Base-by-base conservation (phyloP, 352 stramenopile species). In the Paralagenidium karlingii region DNA sequence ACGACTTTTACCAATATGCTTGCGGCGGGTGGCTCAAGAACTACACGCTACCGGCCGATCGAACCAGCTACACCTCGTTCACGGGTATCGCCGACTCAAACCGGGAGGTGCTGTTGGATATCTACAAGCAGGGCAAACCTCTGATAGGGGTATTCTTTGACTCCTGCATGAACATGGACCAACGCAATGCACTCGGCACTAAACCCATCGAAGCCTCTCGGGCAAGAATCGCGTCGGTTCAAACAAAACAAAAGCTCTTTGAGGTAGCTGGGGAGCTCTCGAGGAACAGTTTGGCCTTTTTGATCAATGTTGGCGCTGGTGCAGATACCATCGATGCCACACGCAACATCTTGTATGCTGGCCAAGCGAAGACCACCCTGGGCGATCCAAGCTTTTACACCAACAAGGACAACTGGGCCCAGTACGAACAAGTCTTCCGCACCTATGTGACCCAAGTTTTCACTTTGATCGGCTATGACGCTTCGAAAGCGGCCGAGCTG, bases 331-430 rank as follows among this genome's bases (percentile, higher is more conserved):
- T 79, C 36, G 75, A 96, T 37, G 76, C 69, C 8, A 80, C 83
- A 10, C 68, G 66, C 30, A 87, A 89, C 38, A 65, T 84, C 15
- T 46, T 85, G 15, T 86, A 96, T n/a, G n/a, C n/a, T 4, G 77
- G 59, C 12, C 86, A 96, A 47, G 65, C 32, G 2, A 71, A 86
- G 0, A 59, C 97, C 15, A 75, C 71, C 25, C 53, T 98, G 9
- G 87, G 87, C 0, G 82, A 95, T 51, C 68, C 63, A 3, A 58
- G 94, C 51, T 97, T 97, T 45, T 97, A 97, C 52, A 66, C 96
- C 34, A 80, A 97, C 46, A 49, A 67, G 3, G 63, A 58, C 15
- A 65, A 93, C 36, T 95, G 94, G 44, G 51, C 76, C 22, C 58
- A 76, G 8, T 54, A 95, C 18, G 61, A 64, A 8, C 51, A 57